These are phyloP conservation scores for Debaryomyces hansenii DNA, from an alignment of 805 yeast species.

Conservation along the genomic window DNA sequence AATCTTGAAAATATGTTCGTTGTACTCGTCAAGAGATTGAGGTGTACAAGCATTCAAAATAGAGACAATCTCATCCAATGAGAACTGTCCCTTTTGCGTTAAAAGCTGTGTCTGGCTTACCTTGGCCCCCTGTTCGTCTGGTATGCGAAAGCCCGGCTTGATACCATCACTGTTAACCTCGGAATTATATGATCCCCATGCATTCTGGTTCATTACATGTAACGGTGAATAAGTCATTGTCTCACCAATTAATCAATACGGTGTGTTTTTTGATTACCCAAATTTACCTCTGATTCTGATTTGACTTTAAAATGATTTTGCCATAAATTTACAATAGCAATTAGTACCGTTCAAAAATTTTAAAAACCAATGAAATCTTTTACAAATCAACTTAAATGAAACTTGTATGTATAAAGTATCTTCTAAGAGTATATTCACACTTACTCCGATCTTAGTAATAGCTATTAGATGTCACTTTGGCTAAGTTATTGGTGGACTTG, in stretches of 20 bases:
- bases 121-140: neutral
- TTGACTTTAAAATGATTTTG: neutral
- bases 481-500: neutral
- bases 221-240: neutral
- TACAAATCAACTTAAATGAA: too few species aligned
- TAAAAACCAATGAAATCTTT: too few species aligned
- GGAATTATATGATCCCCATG: neutral
- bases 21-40: constrained; percentile 31
- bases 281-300: neutral
- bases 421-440: too few species aligned
- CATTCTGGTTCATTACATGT: neutral
- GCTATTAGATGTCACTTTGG: too few species aligned
- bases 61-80: constrained; percentile 24
- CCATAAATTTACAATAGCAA: neutral
- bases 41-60: constrained; percentile 30
- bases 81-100: constrained; percentile 4
- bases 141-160: neutral
- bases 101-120: neutral
- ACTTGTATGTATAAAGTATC: too few species aligned
- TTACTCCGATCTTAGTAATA: too few species aligned
- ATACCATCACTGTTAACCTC: neutral
- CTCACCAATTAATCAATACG: neutral
- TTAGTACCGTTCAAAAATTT: neutral
- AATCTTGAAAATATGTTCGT: constrained; percentile 36
- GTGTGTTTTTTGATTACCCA: too few species aligned